A percentile compares a stretch with the other conserved stretches of the same genome.
These are phyloP conservation scores for Fusarium pseudonygamai DNA, from an alignment of 2,329 filamentous ascomycete species.

Conservation along the genomic window DNA sequence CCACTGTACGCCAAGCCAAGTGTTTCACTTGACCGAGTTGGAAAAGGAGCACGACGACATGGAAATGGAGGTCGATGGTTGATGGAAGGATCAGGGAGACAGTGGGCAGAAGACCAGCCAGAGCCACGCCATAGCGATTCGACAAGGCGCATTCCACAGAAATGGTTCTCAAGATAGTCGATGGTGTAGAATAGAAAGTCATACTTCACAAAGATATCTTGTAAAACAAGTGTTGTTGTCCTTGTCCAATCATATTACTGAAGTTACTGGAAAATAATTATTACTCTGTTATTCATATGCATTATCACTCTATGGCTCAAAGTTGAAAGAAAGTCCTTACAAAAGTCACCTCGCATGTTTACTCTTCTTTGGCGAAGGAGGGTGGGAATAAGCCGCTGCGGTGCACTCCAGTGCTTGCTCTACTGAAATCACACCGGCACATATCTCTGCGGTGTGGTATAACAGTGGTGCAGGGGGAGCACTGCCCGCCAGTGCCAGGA, in stretches of 20 bases:
- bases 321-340: no score
- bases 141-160: fast-evolving
- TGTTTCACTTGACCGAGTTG: background rate
- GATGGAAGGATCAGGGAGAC: fast-evolving
- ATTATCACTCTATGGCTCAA: background rate
- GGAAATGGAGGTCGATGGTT: background rate
- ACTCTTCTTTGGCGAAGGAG: background rate
- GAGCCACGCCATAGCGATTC: fast-evolving
- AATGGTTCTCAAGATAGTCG: background rate
- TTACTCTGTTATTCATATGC: fast-evolving
- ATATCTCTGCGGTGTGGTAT: background rate
- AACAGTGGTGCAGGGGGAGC: no score
- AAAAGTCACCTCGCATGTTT: fast-evolving
- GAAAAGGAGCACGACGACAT: no score
- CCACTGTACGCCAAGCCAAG: fast-evolving
- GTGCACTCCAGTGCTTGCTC: background rate
- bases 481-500: background rate
- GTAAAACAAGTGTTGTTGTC: background rate
- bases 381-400: background rate
- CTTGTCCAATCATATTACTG: background rate
- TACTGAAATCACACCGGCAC: fast-evolving
- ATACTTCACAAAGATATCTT: background rate
- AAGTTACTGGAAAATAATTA: fast-evolving
- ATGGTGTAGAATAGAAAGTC: background rate
- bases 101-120: background rate